Conservation (phyloP, 2,329 filamentous ascomycete species). For the Stenocarpella maydis region DNA sequence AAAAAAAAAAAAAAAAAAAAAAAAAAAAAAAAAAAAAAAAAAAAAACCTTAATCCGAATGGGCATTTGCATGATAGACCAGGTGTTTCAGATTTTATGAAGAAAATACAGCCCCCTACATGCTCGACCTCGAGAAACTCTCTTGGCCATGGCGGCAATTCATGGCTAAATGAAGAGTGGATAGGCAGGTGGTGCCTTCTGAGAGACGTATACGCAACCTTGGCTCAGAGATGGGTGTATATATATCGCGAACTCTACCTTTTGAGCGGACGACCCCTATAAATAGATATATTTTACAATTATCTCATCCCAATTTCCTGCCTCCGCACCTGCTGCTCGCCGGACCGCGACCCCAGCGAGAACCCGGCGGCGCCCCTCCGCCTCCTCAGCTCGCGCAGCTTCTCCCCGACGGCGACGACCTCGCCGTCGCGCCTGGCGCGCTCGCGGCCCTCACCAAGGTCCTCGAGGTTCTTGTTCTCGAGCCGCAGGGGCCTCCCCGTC, state of each 20-base stretch:
- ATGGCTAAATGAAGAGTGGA: no score
- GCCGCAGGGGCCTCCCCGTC: conserved; percentile 43
- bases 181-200: no score
- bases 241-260: background rate
- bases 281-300: no score
- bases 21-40: no score
- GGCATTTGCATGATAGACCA: conserved; percentile 16
- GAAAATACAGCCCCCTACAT: background rate
- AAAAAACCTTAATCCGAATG: background rate
- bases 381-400: conserved; percentile 52
- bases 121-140: background rate
- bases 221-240: background rate
- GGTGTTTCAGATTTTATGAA: background rate
- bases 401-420: conserved; percentile 53
- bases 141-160: no score
- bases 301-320: conserved; percentile 32
- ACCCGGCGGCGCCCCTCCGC: conserved; percentile 38
- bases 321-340: background rate
- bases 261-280: background rate
- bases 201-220: background rate
- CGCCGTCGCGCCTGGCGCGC: conserved; percentile 53
- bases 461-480: conserved; percentile 58
- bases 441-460: conserved; percentile 59
- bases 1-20: no score
- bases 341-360: background rate